Base-by-base conservation (phyloP, 306 rosid species). In the Malus fusca region DNA sequence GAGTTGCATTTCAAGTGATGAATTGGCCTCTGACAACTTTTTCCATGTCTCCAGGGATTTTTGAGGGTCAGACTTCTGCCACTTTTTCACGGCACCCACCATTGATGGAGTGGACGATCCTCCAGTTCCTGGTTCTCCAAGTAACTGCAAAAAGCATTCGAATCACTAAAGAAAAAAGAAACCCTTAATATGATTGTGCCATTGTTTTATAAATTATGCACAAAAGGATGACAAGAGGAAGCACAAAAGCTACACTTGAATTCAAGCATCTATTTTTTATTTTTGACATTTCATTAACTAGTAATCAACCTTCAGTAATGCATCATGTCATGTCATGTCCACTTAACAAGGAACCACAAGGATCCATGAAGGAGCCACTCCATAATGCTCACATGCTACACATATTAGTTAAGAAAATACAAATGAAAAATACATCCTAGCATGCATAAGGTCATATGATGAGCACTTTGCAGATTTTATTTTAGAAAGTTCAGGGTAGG, bases 81-180 rank as follows among this genome's bases (percentile, higher is more conserved):
- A 95, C 80, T 88, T 92, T 79, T 90, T 95, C 19, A 95, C 97
- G 62, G 97, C 89, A 81, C 97, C 97, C 63, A 95, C 97, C 99
- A 95, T 95, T 65, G 99, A 95, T 74, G 96, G 97, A 3, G 99
- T 95, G 79, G 96, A 95, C 55, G 97, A 95, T 68, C 99, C 99
- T 77, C 99, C 99, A 58, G 79, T 84, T 77, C 99, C 99, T 55
- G 99, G 97, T 84, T 95, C 99, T 81, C 99, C 99, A 69, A 95
- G 93, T 81, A 92, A 72, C 99, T 95, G 79, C 61, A 79, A 53
- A 84, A 67, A 68, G 66, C 62, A 78, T 58, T 82, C 68, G 15
- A 64, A 77, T 85, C 62, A 85, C 67, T 67, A 14, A n/a, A 44
- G 30, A 53, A 33, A 71, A 37, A 22, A 30, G 11, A 23, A 46